These are phyloP conservation scores for Tuber melanosporum DNA, from an alignment of 495 filamentous ascomycete species.

Conservation along the genomic window DNA sequence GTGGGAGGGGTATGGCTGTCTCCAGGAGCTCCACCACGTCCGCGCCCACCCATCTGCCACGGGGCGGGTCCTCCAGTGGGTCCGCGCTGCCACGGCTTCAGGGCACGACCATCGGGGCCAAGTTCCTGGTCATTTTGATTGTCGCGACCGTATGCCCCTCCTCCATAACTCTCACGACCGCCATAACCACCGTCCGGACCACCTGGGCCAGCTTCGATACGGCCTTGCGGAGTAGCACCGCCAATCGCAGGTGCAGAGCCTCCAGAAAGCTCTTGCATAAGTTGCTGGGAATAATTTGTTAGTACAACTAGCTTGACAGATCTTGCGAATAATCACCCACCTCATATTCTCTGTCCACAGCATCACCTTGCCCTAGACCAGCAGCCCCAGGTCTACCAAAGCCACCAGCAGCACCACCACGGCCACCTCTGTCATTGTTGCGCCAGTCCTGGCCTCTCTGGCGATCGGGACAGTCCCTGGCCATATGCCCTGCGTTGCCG, in stretches of 20 bases:
- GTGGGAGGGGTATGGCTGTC: constrained; percentile 35
- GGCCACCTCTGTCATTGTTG: constrained; percentile 57
- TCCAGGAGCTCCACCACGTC: constrained; percentile 25
- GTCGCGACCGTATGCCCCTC: constrained; percentile 43
- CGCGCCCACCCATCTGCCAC: constrained; percentile 49
- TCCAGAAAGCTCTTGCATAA: constrained; percentile 94
- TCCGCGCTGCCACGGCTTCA: constrained; percentile 86
- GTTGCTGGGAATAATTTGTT: constrained; percentile 57
- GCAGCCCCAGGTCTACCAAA: constrained; percentile 49
- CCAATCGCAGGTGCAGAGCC: constrained; percentile 57
- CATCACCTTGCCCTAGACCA: constrained; percentile 70
- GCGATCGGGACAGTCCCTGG: constrained; percentile 83
- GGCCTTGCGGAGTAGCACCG: constrained; percentile 58
- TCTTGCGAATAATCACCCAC: constrained; percentile 48
- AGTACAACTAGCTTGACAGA: constrained; percentile 29
- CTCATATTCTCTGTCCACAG: constrained; percentile 90
- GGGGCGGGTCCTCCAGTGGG: constrained; percentile 84
- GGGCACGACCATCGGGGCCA: constrained; percentile 49
- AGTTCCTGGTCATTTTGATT: constrained; percentile 46
- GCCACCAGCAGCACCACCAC: constrained; percentile 2
- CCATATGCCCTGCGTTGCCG: constrained; percentile 88
- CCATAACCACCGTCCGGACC: constrained; percentile 48
- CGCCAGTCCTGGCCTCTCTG: constrained; percentile 85
- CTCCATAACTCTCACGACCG: constrained; percentile 33
- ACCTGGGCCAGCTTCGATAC: constrained; percentile 76